Conservation (phyloP, 2,329 filamentous ascomycete genomes). For the Rugonectria rugulosa region DNA sequence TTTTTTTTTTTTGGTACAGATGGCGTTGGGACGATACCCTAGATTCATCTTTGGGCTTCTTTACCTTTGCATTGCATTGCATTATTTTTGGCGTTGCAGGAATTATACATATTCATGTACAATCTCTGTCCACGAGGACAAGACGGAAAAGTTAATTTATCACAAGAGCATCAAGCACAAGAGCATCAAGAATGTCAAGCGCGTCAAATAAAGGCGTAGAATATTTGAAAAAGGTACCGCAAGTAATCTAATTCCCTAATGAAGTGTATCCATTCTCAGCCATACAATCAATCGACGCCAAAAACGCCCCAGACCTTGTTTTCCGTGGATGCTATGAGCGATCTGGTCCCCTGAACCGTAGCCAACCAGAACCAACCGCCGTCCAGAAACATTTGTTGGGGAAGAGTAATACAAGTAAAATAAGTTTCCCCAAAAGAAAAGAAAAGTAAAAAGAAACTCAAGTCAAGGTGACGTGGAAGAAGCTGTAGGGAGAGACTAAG, state of each 20-base stretch:
- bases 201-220: background rate
- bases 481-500: background rate
- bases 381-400: slow-evolving; percentile 36
- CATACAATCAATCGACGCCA: slow-evolving; percentile 34
- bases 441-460: background rate
- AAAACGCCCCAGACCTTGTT: slow-evolving; percentile 39
- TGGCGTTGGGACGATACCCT: slow-evolving; percentile 9
- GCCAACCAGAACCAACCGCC: slow-evolving; percentile 35
- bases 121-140: background rate
- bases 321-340: slow-evolving; percentile 39
- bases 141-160: background rate
- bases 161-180: background rate
- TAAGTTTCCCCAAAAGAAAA: slow-evolving; percentile 19
- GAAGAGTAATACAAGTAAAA: slow-evolving; percentile 37
- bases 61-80: background rate
- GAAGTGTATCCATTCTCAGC: slow-evolving; percentile 35
- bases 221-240: background rate
- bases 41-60: slow-evolving; percentile 2
- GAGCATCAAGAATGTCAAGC: background rate
- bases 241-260: slow-evolving; percentile 8
- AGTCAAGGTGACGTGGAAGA: background rate
- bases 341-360: slow-evolving; percentile 37
- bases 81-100: slow-evolving; percentile 17
- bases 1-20: no score
- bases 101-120: slow-evolving; percentile 9